These are phyloP conservation scores for Penicillium sp. DNA, from an alignment of 2,329 filamentous ascomycete genomes.

Conservation along the genomic window DNA sequence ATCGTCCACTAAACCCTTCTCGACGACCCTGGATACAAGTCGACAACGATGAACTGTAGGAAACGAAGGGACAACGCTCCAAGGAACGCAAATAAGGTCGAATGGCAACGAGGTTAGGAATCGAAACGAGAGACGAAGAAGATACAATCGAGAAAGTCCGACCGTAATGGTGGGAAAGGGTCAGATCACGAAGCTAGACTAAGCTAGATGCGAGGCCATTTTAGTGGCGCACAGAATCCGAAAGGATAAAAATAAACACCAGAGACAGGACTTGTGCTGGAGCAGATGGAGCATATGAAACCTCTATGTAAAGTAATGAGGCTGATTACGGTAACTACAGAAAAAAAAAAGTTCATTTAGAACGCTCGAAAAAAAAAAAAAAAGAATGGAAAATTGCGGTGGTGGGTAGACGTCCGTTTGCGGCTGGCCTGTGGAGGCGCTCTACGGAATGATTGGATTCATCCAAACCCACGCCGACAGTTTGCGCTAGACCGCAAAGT, in stretches of 20 bases:
- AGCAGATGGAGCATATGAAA: slow-evolving; percentile 4
- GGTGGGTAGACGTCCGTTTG: neutral
- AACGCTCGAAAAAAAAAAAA: no score
- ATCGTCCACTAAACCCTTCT: neutral
- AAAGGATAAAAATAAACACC: slow-evolving; percentile 4
- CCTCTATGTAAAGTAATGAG: slow-evolving; percentile 1
- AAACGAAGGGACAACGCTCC: slow-evolving; percentile 10
- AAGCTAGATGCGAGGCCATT: neutral
- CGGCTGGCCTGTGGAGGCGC: slow-evolving; percentile 1
- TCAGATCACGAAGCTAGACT: slow-evolving; percentile 1
- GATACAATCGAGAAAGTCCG: slow-evolving; percentile 1
- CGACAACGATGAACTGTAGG: slow-evolving; percentile 4
- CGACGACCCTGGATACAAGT: neutral
- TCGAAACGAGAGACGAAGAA: slow-evolving; percentile 1
- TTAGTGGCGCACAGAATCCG: slow-evolving; percentile 2
- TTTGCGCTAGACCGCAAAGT: slow-evolving; percentile 1
- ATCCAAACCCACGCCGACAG: neutral
- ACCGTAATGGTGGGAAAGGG: slow-evolving; percentile 1
- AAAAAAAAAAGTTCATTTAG: no score
- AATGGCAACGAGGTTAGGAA: neutral
- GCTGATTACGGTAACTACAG: slow-evolving; percentile 1
- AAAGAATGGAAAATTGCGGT: neutral
- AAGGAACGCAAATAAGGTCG: neutral
- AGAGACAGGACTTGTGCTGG: neutral
- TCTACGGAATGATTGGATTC: neutral